Percentiles rank a stretch among this genome's conserved stretches.
Evolutionary conservation across 2,329 filamentous ascomycete genomes (phyloP).

Genomic region (Fusarium paranaense): DNA sequence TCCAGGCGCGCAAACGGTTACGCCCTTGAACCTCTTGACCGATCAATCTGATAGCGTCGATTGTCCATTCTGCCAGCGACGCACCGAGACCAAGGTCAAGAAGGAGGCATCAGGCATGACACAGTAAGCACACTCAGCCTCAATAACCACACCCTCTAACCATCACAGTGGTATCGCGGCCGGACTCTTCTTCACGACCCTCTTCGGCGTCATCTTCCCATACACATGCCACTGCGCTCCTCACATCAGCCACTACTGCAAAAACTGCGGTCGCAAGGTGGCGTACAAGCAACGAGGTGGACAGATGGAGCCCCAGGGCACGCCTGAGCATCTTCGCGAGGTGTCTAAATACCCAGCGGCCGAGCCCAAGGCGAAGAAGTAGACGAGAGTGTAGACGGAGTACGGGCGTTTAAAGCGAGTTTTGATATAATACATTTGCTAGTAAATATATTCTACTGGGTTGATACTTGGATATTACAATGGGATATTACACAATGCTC

Average conservation of each 20-base stretch:
- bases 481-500: background rate
- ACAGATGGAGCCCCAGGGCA: constrained; percentile 37
- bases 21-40: constrained; percentile 40
- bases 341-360: constrained; percentile 38
- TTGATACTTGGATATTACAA: background rate
- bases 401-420: constrained; percentile 8
- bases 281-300: constrained; percentile 27
- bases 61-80: constrained; percentile 42
- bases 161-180: constrained; percentile 14
- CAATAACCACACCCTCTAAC: constrained; percentile 1
- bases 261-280: constrained; percentile 43
- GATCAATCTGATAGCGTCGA: constrained; percentile 42
- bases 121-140: constrained; percentile 31
- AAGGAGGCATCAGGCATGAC: constrained; percentile 35
- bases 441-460: background rate
- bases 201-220: constrained; percentile 39
- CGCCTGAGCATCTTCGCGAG: constrained; percentile 43
- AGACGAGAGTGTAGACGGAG: background rate
- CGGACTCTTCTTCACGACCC: constrained; percentile 39
- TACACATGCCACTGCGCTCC: constrained; percentile 37
- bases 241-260: constrained; percentile 42
- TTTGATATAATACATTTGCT: background rate
- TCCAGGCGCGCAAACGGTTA: constrained; percentile 31
- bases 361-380: constrained; percentile 11
- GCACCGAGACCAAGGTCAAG: constrained; percentile 36